phyloP scores from a whole-genome alignment of 2,329 filamentous ascomycete genomes.

The Hypoxylon sp. region DNA sequence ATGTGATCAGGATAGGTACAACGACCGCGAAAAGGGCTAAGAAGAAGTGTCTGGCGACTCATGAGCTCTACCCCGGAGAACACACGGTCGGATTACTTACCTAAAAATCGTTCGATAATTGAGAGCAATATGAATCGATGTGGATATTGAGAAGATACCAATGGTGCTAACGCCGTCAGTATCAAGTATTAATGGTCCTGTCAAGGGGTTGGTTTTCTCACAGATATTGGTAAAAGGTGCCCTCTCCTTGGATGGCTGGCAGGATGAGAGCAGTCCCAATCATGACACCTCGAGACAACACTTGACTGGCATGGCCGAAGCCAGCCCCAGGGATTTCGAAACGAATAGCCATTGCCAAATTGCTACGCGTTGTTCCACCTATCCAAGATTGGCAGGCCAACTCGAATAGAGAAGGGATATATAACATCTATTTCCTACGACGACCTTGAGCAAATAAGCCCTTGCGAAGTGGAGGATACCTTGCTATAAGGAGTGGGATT shows the following conservation, averaged over 20 bases:
- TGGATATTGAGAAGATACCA: slow-evolving; percentile 36
- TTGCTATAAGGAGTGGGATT: slow-evolving; percentile 9
- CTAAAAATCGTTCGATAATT: slow-evolving; percentile 35
- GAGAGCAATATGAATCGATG: slow-evolving; percentile 25
- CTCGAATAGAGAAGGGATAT: slow-evolving; percentile 1
- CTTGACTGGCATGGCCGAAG: slow-evolving; percentile 4
- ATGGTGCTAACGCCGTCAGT: slow-evolving; percentile 30
- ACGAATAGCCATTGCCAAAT: background rate
- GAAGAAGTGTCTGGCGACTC: slow-evolving; percentile 22
- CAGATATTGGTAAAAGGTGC: slow-evolving; percentile 36
- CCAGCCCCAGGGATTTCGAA: background rate
- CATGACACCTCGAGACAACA: slow-evolving; percentile 42
- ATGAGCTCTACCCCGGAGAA: slow-evolving; percentile 14
- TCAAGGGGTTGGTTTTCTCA: slow-evolving; percentile 29
- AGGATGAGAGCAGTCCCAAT: slow-evolving; percentile 39
- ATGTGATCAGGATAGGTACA: slow-evolving; percentile 8
- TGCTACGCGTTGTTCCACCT: slow-evolving; percentile 2
- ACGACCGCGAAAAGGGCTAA: slow-evolving; percentile 17
- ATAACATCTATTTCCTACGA: slow-evolving; percentile 2
- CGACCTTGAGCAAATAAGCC: slow-evolving; percentile 2
- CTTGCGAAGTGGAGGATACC: slow-evolving; percentile 1
- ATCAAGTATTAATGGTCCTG: background rate
- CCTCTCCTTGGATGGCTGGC: slow-evolving; percentile 28
- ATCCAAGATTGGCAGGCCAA: background rate
- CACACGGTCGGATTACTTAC: slow-evolving; percentile 10